Evolutionary conservation across 2,329 filamentous ascomycete genomes (phyloP).

Genomic region (Paecilomyces formosus): DNA sequence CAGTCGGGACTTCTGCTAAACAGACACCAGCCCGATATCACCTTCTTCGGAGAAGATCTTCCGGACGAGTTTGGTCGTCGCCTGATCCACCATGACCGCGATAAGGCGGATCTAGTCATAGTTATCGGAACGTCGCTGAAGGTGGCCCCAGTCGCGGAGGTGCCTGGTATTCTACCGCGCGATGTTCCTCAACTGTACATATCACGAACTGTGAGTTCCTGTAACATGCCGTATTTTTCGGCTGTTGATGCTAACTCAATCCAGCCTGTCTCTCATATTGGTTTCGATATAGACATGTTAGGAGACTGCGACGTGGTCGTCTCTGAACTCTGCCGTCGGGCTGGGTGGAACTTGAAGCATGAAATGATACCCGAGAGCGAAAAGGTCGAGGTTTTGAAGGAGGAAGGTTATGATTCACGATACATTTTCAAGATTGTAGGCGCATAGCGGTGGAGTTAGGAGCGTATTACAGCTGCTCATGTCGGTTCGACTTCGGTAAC

Average conservation of each 20-base stretch:
- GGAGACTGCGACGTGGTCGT: slow-evolving; percentile 92
- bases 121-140: slow-evolving; percentile 96
- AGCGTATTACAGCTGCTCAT: slow-evolving; percentile 9
- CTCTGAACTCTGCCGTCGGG: slow-evolving; percentile 71
- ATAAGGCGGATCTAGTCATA: slow-evolving; percentile 78
- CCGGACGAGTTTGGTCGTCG: slow-evolving; percentile 76
- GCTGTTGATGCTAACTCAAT: slow-evolving; percentile 5
- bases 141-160: slow-evolving; percentile 88
- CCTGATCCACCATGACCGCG: slow-evolving; percentile 71
- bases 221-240: neutral
- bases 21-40: slow-evolving; percentile 68
- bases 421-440: slow-evolving; percentile 33
- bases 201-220: slow-evolving; percentile 56
- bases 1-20: slow-evolving; percentile 6
- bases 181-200: slow-evolving; percentile 86
- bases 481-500: slow-evolving; percentile 11
- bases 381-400: slow-evolving; percentile 48
- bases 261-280: slow-evolving; percentile 73
- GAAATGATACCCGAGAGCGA: slow-evolving; percentile 72
- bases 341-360: slow-evolving; percentile 73
- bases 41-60: slow-evolving; percentile 89
- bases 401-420: slow-evolving; percentile 42
- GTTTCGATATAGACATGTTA: slow-evolving; percentile 94
- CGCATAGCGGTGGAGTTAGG: slow-evolving; percentile 31
- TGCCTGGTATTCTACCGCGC: slow-evolving; percentile 71